Percentiles rank a stretch among this genome's conserved stretches.
phyloP scores from a whole-genome alignment of 371 early-diverging fungal genomes.

The Circinella umbellata region DNA sequence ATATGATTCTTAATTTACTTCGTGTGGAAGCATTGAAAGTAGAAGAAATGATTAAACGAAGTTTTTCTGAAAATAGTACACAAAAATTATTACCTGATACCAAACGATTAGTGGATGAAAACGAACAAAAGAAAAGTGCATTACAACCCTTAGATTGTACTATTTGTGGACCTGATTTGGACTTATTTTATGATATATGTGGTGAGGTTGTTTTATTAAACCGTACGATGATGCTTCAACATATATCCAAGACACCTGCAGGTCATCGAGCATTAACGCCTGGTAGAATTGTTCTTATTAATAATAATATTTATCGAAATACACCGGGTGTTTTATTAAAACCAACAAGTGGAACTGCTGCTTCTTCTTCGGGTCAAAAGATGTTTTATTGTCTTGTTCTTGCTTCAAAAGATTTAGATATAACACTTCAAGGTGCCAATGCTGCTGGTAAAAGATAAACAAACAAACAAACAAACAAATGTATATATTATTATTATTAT shows the following conservation, averaged over 20 bases:
- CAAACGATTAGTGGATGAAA: conserved; percentile 64
- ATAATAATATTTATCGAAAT: conserved; percentile 69
- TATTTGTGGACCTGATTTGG: conserved; percentile 82
- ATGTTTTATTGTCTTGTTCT: conserved; percentile 58
- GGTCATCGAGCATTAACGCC: conserved; percentile 68
- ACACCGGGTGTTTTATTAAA: conserved; percentile 70
- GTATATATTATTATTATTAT: neutral
- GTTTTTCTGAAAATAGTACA: conserved; percentile 91
- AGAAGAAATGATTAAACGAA: conserved; percentile 98
- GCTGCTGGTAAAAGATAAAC: conserved; percentile 16
- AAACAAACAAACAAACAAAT: too few relatives aligned
- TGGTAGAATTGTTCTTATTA: conserved; percentile 78
- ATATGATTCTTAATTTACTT: conserved; percentile 98
- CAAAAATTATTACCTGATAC: conserved; percentile 85
- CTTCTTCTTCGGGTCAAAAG: conserved; percentile 41
- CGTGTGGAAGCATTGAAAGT: conserved; percentile 97
- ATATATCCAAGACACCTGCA: conserved; percentile 59
- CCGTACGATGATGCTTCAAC: conserved; percentile 62
- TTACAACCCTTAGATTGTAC: conserved; percentile 78
- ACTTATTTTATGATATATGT: conserved; percentile 73
- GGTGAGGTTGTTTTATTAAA: conserved; percentile 61
- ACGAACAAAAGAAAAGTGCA: conserved; percentile 58
- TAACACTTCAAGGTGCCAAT: conserved; percentile 6
- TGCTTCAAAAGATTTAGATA: conserved; percentile 32
- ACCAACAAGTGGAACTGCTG: conserved; percentile 26